Evolutionary conservation across 2,329 filamentous ascomycete genomes (phyloP), one percentile per base, ranked within the genome.

Genomic region (Cytospora piceae): DNA sequence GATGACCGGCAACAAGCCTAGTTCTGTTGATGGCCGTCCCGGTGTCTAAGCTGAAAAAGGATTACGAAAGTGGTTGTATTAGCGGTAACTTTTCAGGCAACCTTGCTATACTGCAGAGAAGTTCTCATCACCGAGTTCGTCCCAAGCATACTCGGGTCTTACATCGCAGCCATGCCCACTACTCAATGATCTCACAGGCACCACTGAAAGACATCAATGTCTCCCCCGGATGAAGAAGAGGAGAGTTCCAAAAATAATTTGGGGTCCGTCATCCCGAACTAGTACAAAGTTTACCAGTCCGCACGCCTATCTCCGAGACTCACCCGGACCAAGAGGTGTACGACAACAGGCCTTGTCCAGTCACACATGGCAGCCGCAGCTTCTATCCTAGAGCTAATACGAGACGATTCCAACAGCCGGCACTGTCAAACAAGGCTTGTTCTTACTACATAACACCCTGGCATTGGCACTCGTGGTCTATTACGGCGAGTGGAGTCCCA

Each of bases 271-370:
- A 12, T 61, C 24, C 59, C 54, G 42, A 17, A 15, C 7, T n/a
- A 29, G 4, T 55, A 60, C 32, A 24, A 42, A 4, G 31, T 66
- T 17, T n/a, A 58, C 17, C 15, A 31, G 24, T 2, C 49, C 59
- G 34, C 58, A 53, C 31, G 22, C 8, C 27, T 11, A 12, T 34
- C 32, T 8, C 32, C 32, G 53, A 17, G 24, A 22, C 42, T 51
- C 49, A 24, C 7, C 20, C 17, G 37, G 39, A 9, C 42, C 22
- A 63, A 54, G 42, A 62, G 32, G 64, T 49, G 46, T 63, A 62
- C 54, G 55, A 66, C 32, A 31, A 49, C 27, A 29, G 32, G 53
- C 11, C 29, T 29, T 20, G 49, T 31, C 7, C 51, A 6, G 20
- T 20, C 17, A 4, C 42, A n/a, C 20, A 46, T 46, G 17, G 14